phyloP scores from a whole-genome alignment of 1,284 basidiomycete genomes.

The Ustilago bromivora region DNA sequence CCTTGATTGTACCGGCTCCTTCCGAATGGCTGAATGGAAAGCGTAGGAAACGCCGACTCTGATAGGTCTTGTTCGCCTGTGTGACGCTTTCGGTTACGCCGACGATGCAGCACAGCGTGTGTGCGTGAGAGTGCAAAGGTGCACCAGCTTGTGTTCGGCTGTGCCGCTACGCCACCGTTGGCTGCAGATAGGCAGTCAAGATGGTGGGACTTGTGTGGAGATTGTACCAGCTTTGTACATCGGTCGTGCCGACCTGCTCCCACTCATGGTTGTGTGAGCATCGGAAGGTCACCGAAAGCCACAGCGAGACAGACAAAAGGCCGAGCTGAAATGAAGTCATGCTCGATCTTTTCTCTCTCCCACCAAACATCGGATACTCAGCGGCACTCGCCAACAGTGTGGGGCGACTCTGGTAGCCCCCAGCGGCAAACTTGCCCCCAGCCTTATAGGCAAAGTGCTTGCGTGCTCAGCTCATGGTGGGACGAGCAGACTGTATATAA shows the following conservation, averaged over 20 bases:
- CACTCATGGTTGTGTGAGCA: not conserved
- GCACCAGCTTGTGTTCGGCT: not conserved
- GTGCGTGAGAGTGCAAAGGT: too few species aligned
- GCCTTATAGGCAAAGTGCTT: not conserved
- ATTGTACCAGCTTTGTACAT: not conserved
- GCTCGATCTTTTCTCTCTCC: too few species aligned
- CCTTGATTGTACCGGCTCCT: not conserved
- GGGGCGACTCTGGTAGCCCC: not conserved
- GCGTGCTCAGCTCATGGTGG: not conserved
- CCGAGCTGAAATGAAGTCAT: not conserved
- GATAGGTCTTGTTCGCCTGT: too few species aligned
- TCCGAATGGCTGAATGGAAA: not conserved
- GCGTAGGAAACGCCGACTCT: not conserved
- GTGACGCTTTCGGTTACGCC: conserved; percentile 1
- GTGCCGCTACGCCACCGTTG: not conserved
- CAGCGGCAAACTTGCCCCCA: not conserved
- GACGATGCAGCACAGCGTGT: not conserved
- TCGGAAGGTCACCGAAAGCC: not conserved
- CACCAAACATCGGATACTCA: not conserved
- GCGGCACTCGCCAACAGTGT: not conserved
- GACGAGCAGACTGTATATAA: not conserved
- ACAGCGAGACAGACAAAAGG: not conserved
- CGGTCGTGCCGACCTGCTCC: not conserved
- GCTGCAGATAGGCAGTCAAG: not conserved
- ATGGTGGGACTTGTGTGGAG: not conserved